phyloP scores from a whole-genome alignment of 306 rosid genomes.

The Dryas octopetala region DNA sequence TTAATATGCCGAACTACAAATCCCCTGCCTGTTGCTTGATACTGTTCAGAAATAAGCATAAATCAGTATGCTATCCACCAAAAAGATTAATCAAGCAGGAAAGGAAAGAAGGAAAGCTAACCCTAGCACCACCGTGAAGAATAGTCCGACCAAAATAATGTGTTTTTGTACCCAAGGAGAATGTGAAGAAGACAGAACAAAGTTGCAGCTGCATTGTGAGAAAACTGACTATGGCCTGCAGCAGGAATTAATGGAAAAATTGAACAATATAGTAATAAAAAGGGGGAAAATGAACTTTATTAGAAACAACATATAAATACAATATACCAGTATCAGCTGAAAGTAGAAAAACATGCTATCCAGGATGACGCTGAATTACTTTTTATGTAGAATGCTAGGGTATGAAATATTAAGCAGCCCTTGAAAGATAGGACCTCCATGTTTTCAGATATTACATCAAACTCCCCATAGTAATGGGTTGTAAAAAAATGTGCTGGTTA shows the following conservation, averaged over 20 bases:
- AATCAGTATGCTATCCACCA: constrained; percentile 2
- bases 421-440: background rate
- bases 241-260: constrained; percentile 22
- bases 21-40: constrained; percentile 96
- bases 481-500: background rate
- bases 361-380: background rate
- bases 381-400: background rate
- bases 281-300: background rate
- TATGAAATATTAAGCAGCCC: background rate
- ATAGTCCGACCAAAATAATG: constrained; percentile 97
- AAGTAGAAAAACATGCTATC: background rate
- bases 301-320: background rate
- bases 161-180: constrained; percentile 84
- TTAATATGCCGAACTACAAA: constrained; percentile 93
- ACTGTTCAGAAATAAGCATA: constrained; percentile 48
- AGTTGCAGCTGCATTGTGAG: constrained; percentile 95
- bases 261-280: background rate
- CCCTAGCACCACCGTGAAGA: constrained; percentile 99
- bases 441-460: background rate
- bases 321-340: background rate
- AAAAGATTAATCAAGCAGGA: constrained; percentile 2
- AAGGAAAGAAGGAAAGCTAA: constrained; percentile 33
- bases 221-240: constrained; percentile 87
- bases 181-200: constrained; percentile 87
- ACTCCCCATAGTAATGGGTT: background rate